phyloP scores from a whole-genome alignment of 345 rosid species.

The Linum lewisii region DNA sequence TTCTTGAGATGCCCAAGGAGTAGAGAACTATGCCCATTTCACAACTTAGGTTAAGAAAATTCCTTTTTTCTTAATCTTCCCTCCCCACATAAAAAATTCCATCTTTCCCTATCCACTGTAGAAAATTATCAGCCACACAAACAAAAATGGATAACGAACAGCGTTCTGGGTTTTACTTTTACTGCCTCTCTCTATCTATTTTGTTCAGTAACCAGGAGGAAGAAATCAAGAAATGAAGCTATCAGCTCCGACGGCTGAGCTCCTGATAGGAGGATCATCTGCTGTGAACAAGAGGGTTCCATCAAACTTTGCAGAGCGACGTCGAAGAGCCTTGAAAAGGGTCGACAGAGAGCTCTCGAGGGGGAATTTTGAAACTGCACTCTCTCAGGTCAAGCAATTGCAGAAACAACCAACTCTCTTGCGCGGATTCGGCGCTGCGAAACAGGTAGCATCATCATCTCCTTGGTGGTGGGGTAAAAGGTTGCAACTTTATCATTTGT shows the following conservation, averaged over 20 bases:
- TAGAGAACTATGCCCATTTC: conserved; percentile 36
- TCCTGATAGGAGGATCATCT: conserved; percentile 5
- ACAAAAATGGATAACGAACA: not conserved
- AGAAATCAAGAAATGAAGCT: no score
- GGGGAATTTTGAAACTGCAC: conserved; percentile 31
- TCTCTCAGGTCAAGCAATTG: conserved; percentile 37
- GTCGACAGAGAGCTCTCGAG: conserved; percentile 35
- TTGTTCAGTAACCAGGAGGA: no score
- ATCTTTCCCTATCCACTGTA: not conserved
- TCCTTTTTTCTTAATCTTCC: no score
- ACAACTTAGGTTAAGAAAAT: not conserved
- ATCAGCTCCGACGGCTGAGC: not conserved
- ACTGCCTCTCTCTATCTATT: no score
- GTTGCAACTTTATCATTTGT: not conserved
- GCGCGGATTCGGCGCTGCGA: conserved; percentile 39
- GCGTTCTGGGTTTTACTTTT: no score
- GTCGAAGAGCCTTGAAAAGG: conserved; percentile 32
- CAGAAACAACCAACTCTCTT: conserved; percentile 23
- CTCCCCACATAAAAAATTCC: not conserved
- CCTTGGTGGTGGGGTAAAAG: no score
- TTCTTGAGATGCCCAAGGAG: conserved; percentile 17
- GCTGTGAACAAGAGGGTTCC: conserved; percentile 1
- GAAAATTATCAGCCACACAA: conserved; percentile 15
- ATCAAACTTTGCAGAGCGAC: conserved; percentile 12
- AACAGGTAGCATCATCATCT: conserved; percentile 20